Base-by-base conservation (phyloP, 2,329 filamentous ascomycete genomes). In the Diaporthe caulivora region DNA sequence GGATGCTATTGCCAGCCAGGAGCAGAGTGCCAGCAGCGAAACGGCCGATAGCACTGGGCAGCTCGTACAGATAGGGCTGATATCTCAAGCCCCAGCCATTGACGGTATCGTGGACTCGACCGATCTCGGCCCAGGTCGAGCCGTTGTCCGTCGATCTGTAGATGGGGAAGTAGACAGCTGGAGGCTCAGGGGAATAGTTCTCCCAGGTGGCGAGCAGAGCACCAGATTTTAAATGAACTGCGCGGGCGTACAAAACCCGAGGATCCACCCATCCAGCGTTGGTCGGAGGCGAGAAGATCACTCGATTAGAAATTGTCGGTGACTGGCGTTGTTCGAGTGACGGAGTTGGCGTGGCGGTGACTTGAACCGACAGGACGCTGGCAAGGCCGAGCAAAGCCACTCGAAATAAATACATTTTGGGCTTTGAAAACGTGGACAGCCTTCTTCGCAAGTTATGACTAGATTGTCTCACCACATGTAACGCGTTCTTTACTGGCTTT, bases 41-140 rank as follows among this genome's bases (percentile, higher is more conserved):
- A 1, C 86, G 83, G n/a, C 88, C 92, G 65, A 94, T 84, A 3
- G 82, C 80, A 58, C 87, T 83, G 0, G 90, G 88, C 3, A 94
- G 86, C 76, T 90, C 86, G 78, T 92, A 93, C 18, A 94, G 84
- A 80, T 90, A 89, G 0, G 93, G 93, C 78, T 94, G 93, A 78
- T 93, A 94, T 42, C 92, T 87, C 71, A 94, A 80, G 24, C 93
- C 93, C 83, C 89, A 91, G 54, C 87, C 87, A 76, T 93, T 91
- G 44, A 87, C 89, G 62, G 88, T 86, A 78, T 94, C 92, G 17
- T 88, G 83, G 9, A 94, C 89, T 21, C 86, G 86, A 7, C 91
- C 89, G 62, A 93, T 84, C 78, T 92, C 87, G 18, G 85, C 84
- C 92, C 92, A 94, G 1, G 87, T 90, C 65, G 84, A 79, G 11